These are phyloP conservation scores for Salix suchowensis DNA, from an alignment of 345 rosid species.

Conservation along the genomic window DNA sequence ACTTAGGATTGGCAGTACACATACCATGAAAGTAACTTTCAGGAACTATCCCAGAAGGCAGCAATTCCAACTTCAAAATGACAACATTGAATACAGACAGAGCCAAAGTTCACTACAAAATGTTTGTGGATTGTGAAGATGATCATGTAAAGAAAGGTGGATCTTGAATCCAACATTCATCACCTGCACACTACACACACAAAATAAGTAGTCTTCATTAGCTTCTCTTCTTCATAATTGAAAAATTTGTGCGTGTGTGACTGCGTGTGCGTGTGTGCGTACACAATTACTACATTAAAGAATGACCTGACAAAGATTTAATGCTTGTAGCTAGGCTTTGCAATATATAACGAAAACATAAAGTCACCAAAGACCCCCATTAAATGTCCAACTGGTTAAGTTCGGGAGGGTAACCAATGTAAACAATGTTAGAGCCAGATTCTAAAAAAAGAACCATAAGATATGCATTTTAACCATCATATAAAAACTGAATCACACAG, in stretches of 20 bases:
- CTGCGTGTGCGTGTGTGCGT: too few species aligned
- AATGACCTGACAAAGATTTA: not conserved
- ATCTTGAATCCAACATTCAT: not conserved
- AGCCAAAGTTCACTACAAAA: not conserved
- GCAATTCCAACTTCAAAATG: not conserved
- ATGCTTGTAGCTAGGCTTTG: not conserved
- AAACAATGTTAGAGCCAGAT: not conserved
- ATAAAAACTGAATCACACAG: constrained; percentile 2
- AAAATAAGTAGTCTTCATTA: too few species aligned
- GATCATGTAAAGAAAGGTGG: not conserved
- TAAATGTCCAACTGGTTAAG: not conserved
- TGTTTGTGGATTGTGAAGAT: not conserved
- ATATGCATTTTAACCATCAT: constrained; percentile 1
- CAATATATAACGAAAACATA: not conserved
- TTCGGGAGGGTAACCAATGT: not conserved
- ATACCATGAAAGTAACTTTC: not conserved
- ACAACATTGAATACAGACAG: not conserved
- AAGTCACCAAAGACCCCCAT: not conserved
- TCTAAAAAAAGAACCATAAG: not conserved
- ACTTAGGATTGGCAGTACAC: not conserved
- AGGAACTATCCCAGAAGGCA: not conserved
- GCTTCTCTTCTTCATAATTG: not conserved
- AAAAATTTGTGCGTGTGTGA: not conserved
- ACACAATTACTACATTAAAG: too few species aligned
- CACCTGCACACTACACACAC: not conserved